Conservation (phyloP, 2,329 filamentous ascomycete genomes). For the Colletotrichum musae region DNA sequence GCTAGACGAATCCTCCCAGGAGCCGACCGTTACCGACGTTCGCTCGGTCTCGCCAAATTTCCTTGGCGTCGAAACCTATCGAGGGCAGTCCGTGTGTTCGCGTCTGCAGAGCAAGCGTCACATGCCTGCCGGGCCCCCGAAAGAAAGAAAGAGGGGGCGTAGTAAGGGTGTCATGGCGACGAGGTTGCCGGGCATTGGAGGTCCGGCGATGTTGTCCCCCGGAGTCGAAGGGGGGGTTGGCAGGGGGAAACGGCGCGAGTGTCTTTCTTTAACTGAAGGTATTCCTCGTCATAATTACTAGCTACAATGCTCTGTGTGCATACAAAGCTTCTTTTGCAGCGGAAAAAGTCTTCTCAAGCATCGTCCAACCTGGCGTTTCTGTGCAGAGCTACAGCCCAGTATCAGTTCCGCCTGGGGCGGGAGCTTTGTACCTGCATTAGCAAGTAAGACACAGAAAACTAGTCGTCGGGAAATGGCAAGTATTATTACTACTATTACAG, state of each 20-base stretch:
- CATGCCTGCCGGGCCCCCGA: constrained; percentile 27
- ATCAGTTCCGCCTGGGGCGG: no score
- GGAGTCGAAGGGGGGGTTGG: not conserved
- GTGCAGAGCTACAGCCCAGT: no score
- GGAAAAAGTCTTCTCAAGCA: no score
- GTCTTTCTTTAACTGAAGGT: no score
- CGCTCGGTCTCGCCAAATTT: constrained; percentile 37
- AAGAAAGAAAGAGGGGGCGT: not conserved
- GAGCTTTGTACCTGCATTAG: no score
- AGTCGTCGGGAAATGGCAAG: no score
- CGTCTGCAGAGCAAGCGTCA: constrained; percentile 20
- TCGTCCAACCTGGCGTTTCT: no score
- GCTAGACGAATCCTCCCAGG: not conserved
- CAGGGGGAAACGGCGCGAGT: no score
- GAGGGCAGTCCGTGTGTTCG: constrained; percentile 30
- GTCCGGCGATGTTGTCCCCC: constrained; percentile 21
- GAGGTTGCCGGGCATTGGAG: constrained; percentile 16
- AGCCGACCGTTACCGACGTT: not conserved
- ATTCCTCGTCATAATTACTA: no score
- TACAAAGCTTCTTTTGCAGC: no score
- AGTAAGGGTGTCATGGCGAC: constrained; percentile 15
- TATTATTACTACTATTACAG: not conserved
- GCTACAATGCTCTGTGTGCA: no score
- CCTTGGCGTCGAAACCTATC: constrained; percentile 33
- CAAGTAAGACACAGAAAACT: no score